These are phyloP conservation scores for Barbarea vulgaris DNA, from an alignment of 345 rosid genomes.

Conservation along the genomic window DNA sequence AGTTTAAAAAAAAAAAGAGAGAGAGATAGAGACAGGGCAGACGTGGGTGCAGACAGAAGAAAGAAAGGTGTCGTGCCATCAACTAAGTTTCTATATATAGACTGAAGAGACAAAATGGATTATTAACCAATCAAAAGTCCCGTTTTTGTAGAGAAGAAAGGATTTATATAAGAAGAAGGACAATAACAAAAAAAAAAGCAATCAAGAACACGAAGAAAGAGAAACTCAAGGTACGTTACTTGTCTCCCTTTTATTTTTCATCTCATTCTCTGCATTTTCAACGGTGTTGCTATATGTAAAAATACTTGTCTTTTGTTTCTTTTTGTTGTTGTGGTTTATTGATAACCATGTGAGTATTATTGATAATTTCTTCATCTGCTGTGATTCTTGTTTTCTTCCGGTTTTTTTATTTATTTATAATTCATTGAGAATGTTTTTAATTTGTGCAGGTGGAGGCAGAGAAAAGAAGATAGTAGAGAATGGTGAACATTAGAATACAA, in stretches of 20 bases:
- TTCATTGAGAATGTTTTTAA: not conserved
- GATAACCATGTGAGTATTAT: not conserved
- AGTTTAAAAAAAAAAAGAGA: too few relatives aligned
- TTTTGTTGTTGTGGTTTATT: not conserved
- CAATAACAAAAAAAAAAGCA: slow-evolving; percentile 7
- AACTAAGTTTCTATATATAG: slow-evolving; percentile 43
- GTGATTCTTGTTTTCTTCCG: not conserved
- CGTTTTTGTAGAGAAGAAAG: slow-evolving; percentile 27
- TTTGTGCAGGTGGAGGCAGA: not conserved
- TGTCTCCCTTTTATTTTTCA: slow-evolving; percentile 6
- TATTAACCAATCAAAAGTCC: slow-evolving; percentile 37
- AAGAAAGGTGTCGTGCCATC: slow-evolving; percentile 37
- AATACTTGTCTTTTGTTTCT: not conserved
- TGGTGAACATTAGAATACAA: slow-evolving; percentile 54
- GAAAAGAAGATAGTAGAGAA: slow-evolving; percentile 36
- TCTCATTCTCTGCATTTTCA: not conserved
- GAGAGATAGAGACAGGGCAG: slow-evolving; percentile 24
- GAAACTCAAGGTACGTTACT: slow-evolving; percentile 27
- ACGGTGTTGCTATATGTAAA: not conserved
- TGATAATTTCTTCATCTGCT: not conserved
- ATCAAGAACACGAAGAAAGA: slow-evolving; percentile 23
- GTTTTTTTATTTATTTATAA: too few relatives aligned
- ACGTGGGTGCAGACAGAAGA: slow-evolving; percentile 40
- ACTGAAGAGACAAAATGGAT: slow-evolving; percentile 25
- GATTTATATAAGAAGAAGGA: slow-evolving; percentile 30